Percentiles rank a stretch among this genome's conserved stretches.
These are phyloP conservation scores for Fusarium sp. DNA, from an alignment of 2,329 filamentous ascomycete species.

Conservation along the genomic window DNA sequence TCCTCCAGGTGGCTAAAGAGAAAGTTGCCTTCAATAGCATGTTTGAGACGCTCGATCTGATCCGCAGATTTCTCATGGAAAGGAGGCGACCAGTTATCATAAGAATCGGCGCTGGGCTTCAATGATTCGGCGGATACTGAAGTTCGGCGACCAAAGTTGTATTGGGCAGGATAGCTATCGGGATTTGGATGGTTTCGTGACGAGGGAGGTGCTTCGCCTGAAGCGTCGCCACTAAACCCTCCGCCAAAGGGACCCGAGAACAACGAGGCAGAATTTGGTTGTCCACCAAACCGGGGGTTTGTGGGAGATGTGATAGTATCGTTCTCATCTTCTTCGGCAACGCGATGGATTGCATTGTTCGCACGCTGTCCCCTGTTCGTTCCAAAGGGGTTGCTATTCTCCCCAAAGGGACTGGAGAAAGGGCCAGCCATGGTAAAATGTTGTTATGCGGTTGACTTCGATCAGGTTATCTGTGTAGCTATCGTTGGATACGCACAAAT, in stretches of 20 bases:
- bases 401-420: constrained; percentile 81
- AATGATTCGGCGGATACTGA: constrained; percentile 97
- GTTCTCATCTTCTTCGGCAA: constrained; percentile 88
- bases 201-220: constrained; percentile 62
- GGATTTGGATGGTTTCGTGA: constrained; percentile 67
- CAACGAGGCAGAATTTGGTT: constrained; percentile 53
- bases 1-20: constrained; percentile 95
- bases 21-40: constrained; percentile 90
- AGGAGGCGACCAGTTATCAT: constrained; percentile 93
- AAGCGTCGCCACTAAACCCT: constrained; percentile 61
- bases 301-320: constrained; percentile 84
- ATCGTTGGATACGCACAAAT: constrained; percentile 25
- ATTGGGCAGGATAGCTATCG: constrained; percentile 88
- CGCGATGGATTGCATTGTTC: constrained; percentile 62
- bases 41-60: constrained; percentile 83
- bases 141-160: constrained; percentile 92
- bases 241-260: constrained; percentile 69
- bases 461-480: constrained; percentile 10
- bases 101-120: constrained; percentile 86
- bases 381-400: constrained; percentile 61
- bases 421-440: constrained; percentile 76
- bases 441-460: neutral
- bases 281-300: constrained; percentile 68
- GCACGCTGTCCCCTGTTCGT: constrained; percentile 42
- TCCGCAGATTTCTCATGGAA: constrained; percentile 86